Evolutionary conservation across 331 rosid species (phyloP), one percentile per base, ranked within the genome.

Genomic region (Malus hybrid): DNA sequence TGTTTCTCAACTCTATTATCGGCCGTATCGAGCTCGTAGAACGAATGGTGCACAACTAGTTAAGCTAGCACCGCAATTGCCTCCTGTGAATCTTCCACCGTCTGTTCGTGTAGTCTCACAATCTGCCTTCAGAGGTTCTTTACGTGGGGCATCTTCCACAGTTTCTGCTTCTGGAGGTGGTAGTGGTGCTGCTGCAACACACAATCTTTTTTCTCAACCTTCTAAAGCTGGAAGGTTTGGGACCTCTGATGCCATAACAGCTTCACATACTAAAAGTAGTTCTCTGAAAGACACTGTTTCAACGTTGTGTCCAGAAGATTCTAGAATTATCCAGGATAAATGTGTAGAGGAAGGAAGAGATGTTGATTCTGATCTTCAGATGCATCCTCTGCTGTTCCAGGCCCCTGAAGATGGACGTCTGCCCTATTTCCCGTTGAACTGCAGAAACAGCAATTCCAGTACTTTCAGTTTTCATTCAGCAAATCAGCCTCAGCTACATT

Each of bases 351-450:
- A 83, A 74, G 99, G 87, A 67, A 80, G 81, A 60, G 88, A 76
- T 55, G 65, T 81, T 28, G 67, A 78, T 83, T 80, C 86, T 77
- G 96, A 87, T 84, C 89, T 92, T 66, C 92, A 86, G 80, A 92
- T 95, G 93, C 99, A 95, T 89, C 99, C 97, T 73, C 88, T 95
- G 77, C 87, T 92, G 80, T 89, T 95, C 90, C 96, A 87, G 81
- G 80, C 85, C 73, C 77, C 96, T 67, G 93, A 92, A 77, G 89
- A 83, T 82, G 88, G 91, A 66, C 79, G 33, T 39, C 39, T 72
- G 67, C 86, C 91, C 67, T 86, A 86, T 85, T 88, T 86, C 85
- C 89, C 88, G 20, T 74, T 80, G 82, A 87, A 86, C 74, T 79
- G 85, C 69, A 50, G 78, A 76, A 72, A 96, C 59, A 83, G 83